Evolutionary conservation across 2,329 filamentous ascomycete species (phyloP).

Genomic region (Gyromitra esculenta): DNA sequence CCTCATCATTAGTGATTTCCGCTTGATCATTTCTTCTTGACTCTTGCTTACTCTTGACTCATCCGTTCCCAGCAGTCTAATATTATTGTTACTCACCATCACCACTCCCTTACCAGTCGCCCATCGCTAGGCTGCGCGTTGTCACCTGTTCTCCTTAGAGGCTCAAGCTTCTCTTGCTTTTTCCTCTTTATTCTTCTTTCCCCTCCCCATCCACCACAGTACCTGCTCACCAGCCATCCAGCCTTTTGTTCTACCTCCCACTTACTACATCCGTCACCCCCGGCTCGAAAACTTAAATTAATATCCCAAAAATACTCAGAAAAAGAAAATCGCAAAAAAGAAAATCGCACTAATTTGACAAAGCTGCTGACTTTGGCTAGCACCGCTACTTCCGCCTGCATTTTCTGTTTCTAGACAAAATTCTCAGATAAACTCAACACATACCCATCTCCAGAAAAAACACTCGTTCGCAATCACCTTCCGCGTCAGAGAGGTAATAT

Average conservation of each 20-base stretch:
- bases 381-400: constrained; percentile 31
- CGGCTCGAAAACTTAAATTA: constrained; percentile 40
- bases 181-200: constrained; percentile 45
- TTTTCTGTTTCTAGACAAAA: constrained; percentile 32
- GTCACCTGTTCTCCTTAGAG: constrained; percentile 46
- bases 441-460: constrained; percentile 36
- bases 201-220: constrained; percentile 42
- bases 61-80: constrained; percentile 23
- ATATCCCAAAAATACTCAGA: constrained; percentile 19
- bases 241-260: constrained; percentile 31
- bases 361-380: constrained; percentile 44
- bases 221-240: constrained; percentile 28
- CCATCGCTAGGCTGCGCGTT: constrained; percentile 48
- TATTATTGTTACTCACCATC: constrained; percentile 39
- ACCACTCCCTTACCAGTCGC: constrained; percentile 22
- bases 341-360: constrained; percentile 42
- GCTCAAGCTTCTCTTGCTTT: constrained; percentile 37
- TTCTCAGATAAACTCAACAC: constrained; percentile 22
- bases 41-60: constrained; percentile 48
- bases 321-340: constrained; percentile 33
- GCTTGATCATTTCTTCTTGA: neutral
- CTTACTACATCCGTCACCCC: constrained; percentile 37
- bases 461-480: constrained; percentile 30
- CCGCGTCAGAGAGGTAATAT: constrained; percentile 47
- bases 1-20: constrained; percentile 31